Conservation (phyloP, 139 green algal species). For the Coccomyxa sp. region DNA sequence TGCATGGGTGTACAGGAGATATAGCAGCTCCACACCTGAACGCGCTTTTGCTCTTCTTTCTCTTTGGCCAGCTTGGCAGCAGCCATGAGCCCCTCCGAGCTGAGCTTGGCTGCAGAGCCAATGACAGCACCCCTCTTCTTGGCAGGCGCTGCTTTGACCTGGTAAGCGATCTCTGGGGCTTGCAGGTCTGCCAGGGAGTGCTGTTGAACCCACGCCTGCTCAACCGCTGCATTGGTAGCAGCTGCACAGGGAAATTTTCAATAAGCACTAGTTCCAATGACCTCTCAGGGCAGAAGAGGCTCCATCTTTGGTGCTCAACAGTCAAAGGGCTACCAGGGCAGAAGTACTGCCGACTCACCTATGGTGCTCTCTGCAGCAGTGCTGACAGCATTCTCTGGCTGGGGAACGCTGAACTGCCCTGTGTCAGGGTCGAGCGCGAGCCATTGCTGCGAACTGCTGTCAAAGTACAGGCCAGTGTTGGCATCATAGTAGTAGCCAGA, state of each 20-base stretch:
- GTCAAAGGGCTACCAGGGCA: too few species aligned
- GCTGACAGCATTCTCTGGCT: neutral
- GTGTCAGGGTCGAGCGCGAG: conserved; percentile 41
- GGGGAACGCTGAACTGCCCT: conserved; percentile 35
- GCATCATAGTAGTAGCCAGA: conserved; percentile 67
- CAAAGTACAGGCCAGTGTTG: conserved; percentile 56
- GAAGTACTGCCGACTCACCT: too few species aligned
- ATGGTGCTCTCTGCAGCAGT: too few species aligned
- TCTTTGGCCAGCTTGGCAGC: conserved; percentile 25
- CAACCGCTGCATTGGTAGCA: neutral
- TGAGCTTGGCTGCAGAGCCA: conserved; percentile 54
- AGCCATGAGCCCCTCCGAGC: conserved; percentile 39
- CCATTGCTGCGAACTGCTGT: conserved; percentile 46
- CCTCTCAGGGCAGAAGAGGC: too few species aligned
- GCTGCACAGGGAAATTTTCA: neutral
- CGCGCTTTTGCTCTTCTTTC: neutral
- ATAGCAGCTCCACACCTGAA: neutral
- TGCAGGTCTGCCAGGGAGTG: conserved; percentile 3
- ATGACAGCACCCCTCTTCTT: conserved; percentile 44
- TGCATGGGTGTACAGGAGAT: too few species aligned
- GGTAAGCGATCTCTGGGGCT: conserved; percentile 4
- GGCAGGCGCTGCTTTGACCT: neutral
- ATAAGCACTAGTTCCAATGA: neutral
- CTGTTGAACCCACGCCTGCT: neutral
- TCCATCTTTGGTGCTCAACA: too few species aligned